Conservation (phyloP, 129 eudicot species). For the Scalesia atractyloides region DNA sequence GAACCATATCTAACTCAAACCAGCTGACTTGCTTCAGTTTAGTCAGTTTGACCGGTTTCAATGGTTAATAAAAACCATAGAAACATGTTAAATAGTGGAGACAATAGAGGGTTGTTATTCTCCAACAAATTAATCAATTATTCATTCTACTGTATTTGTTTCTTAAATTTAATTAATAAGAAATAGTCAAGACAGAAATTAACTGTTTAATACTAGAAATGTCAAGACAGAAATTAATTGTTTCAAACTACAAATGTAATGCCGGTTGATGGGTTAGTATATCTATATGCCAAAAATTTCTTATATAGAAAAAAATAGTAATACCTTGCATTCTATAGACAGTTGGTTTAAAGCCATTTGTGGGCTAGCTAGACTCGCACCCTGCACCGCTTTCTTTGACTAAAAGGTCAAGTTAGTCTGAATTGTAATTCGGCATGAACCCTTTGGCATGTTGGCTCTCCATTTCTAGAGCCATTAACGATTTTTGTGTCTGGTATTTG, state of each 20-base stretch:
- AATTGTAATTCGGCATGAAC: slow-evolving; percentile 66
- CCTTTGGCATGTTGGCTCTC: slow-evolving; percentile 99
- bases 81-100: neutral
- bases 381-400: slow-evolving; percentile 30
- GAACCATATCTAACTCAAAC: neutral
- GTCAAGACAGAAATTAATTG: neutral
- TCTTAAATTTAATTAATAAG: neutral
- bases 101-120: neutral
- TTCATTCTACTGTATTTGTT: neutral
- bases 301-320: slow-evolving; percentile 8
- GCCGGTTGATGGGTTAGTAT: neutral
- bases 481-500: slow-evolving; percentile 86
- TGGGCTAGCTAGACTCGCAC: neutral
- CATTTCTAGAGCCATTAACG: slow-evolving; percentile 95
- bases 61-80: neutral
- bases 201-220: neutral
- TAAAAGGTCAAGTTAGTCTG: slow-evolving; percentile 36
- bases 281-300: neutral
- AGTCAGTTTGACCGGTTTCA: neutral
- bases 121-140: neutral
- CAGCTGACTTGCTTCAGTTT: neutral
- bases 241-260: neutral
- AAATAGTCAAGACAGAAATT: neutral
- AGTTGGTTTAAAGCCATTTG: slow-evolving; percentile 15
- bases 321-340: slow-evolving; percentile 39